These are phyloP conservation scores for Pseudonitzschia delicatissima DNA, from an alignment of 108 stramenopile genomes.

Conservation along the genomic window DNA sequence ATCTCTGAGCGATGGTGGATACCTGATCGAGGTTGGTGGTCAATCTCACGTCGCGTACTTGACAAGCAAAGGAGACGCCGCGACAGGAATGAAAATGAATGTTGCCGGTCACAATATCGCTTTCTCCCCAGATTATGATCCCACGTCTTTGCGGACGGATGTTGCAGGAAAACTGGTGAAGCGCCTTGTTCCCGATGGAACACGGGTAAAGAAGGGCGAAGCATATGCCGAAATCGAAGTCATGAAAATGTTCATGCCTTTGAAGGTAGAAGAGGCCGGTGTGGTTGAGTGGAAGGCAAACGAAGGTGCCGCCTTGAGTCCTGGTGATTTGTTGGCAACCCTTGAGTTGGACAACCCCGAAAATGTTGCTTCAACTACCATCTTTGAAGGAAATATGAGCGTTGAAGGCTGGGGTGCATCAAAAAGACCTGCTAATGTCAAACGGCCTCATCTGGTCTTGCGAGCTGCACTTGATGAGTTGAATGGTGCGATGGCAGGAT, in stretches of 20 bases:
- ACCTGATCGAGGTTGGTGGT: constrained; percentile 90
- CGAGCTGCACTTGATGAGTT: constrained; percentile 71
- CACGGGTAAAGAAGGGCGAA: constrained; percentile 87
- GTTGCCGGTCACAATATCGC: constrained; percentile 85
- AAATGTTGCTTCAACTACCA: constrained; percentile 67
- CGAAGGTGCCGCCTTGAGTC: constrained; percentile 88
- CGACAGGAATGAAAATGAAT: constrained; percentile 81
- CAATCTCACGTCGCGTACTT: constrained; percentile 89
- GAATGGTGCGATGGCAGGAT: constrained; percentile 86
- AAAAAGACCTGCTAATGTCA: constrained; percentile 21
- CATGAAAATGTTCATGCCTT: constrained; percentile 99
- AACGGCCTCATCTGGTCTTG: constrained; percentile 76
- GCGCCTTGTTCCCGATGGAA: constrained; percentile 90
- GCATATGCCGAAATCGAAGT: constrained; percentile 98
- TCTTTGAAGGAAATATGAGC: constrained; percentile 72
- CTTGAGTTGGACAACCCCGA: constrained; percentile 94
- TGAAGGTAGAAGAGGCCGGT: constrained; percentile 93
- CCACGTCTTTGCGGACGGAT: constrained; percentile 89
- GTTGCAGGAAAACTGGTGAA: constrained; percentile 97
- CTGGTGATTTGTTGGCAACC: constrained; percentile 92
- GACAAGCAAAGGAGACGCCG: constrained; percentile 70
- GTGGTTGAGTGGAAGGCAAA: constrained; percentile 80
- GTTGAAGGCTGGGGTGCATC: constrained; percentile 66
- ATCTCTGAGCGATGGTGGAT: constrained; percentile 93
- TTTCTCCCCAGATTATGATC: constrained; percentile 98